Base-by-base conservation (phyloP, 257 asterid genomes). In the Avicennia marina region DNA sequence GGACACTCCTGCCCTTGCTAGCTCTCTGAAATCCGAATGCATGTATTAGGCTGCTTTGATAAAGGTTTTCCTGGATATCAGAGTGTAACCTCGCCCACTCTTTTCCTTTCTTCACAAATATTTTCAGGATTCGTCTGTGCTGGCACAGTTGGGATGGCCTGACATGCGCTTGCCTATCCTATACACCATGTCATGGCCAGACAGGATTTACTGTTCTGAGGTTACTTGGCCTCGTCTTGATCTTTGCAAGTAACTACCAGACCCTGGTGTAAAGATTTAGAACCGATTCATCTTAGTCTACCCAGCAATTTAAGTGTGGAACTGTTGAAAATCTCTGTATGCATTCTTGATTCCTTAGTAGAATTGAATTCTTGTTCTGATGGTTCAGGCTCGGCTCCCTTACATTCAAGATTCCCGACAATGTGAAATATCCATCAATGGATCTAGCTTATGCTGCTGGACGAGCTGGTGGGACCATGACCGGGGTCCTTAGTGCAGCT, bases 391-490 rank as follows among this genome's bases (percentile, higher is more conserved):
- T 89, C 55, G 91, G 85, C 13, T 78, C 93, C 34, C 75, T 93
- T 64, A 82, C 99, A 21, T 93, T 93, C 74, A 89, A 80, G 78
- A 51, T 50, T 43, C 99, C 99, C 0, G 99, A 93, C 75, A 86
- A 89, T 63, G 97, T 89, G 51, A 93, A 93, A 65, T 93, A 89
- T 62, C 97, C 97, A 10, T 93, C 99, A 8, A 89, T 93, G 99
- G 95, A 84, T 59, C 72, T 93, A 41, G 99, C 99, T 12, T 93
- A 86, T 54, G 81, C 99, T 68, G 99, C 99, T 46, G 99, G 99
- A 2, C 86, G 97, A 66, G 96, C 95, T 1, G 99, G 96, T 15
- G 99, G 97, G 53, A 93, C 97, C 59, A 93, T 93, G 99, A 93
- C 99, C 0, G 97, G 97, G 22, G 98, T 93, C 71, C 87, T 93